Percentiles rank a stretch among this genome's conserved stretches.
These are phyloP conservation scores for Botrytis aclada DNA, from an alignment of 2,329 filamentous ascomycete species.

Conservation along the genomic window DNA sequence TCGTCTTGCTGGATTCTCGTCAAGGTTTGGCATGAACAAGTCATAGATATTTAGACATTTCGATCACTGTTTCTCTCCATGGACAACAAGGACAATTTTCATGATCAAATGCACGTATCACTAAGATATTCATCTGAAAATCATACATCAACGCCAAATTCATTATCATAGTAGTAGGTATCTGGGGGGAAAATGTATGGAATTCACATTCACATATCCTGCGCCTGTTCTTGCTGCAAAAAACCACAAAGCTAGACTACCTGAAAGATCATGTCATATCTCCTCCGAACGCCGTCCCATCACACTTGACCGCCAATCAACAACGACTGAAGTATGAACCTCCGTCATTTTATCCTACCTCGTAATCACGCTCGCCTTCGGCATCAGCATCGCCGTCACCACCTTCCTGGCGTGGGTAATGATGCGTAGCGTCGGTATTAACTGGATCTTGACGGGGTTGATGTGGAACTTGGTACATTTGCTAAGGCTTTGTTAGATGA, in stretches of 20 bases:
- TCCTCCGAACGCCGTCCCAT: constrained; percentile 21
- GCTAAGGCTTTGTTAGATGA: constrained; percentile 29
- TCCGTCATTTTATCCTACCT: constrained; percentile 36
- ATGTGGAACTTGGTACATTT: constrained; percentile 43
- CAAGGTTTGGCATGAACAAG: constrained; percentile 64
- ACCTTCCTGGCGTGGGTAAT: constrained; percentile 41
- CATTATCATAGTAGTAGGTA: neutral
- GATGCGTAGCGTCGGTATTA: constrained; percentile 39
- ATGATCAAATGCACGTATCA: neutral
- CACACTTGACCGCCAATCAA: constrained; percentile 1
- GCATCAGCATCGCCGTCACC: constrained; percentile 45
- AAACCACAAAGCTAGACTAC: constrained; percentile 11
- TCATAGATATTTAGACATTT: constrained; percentile 29
- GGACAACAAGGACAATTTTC: neutral
- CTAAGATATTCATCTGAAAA: neutral
- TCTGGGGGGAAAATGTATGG: neutral
- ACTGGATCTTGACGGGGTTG: constrained; percentile 40
- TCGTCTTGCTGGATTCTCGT: constrained; percentile 70
- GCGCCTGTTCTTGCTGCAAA: constrained; percentile 14
- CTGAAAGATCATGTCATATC: constrained; percentile 8
- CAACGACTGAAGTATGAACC: constrained; percentile 3
- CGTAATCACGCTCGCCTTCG: constrained; percentile 45
- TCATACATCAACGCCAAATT: neutral
- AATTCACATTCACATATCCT: constrained; percentile 15
- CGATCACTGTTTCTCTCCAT: neutral